phyloP scores from a whole-genome alignment of 2,329 filamentous ascomycete genomes.

The Zymoseptoria crescenta region DNA sequence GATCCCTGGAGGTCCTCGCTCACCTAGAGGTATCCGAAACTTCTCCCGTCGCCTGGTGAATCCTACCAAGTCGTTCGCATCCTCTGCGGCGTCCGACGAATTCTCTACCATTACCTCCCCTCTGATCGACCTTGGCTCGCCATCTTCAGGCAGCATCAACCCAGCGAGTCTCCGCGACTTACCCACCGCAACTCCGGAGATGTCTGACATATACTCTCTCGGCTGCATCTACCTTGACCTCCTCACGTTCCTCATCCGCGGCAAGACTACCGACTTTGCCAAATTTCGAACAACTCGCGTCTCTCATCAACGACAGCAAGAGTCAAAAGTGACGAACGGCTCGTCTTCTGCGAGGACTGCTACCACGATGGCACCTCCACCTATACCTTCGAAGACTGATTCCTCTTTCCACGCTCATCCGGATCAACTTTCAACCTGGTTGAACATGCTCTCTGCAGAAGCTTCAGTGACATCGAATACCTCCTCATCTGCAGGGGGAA shows the following conservation, averaged over 20 bases:
- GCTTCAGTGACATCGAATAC: constrained; percentile 14
- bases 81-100: constrained; percentile 10
- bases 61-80: constrained; percentile 4
- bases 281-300: constrained; percentile 57
- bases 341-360: neutral
- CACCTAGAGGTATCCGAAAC: constrained; percentile 19
- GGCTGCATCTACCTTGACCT: constrained; percentile 67
- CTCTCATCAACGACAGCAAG: constrained; percentile 25
- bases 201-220: constrained; percentile 64
- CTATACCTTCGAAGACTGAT: constrained; percentile 37
- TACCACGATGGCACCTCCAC: neutral
- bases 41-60: constrained; percentile 16
- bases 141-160: constrained; percentile 26
- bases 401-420: constrained; percentile 66
- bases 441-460: constrained; percentile 40
- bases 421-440: constrained; percentile 62
- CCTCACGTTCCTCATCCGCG: constrained; percentile 60
- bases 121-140: neutral
- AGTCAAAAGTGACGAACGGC: neutral
- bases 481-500: constrained; percentile 18
- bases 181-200: constrained; percentile 27
- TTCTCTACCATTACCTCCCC: constrained; percentile 9
- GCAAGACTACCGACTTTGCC: constrained; percentile 57
- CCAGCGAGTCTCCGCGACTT: constrained; percentile 37
- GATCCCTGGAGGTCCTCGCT: constrained; percentile 9